These are phyloP conservation scores for Grosmannia penicillata DNA, from an alignment of 2,329 filamentous ascomycete species.

Conservation along the genomic window DNA sequence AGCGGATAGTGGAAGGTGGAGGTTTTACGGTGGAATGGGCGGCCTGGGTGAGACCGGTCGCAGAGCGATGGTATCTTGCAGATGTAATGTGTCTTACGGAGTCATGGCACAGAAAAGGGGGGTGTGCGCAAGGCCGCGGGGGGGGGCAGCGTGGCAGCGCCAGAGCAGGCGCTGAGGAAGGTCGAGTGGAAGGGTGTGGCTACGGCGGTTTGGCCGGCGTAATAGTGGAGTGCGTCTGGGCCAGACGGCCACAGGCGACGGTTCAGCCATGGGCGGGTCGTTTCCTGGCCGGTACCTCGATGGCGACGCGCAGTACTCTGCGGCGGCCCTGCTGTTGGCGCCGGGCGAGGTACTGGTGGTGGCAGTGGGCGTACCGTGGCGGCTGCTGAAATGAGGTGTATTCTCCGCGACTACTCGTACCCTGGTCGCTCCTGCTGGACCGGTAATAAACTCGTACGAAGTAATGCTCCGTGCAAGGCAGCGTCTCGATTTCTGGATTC, in stretches of 20 bases:
- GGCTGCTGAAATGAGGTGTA: constrained; percentile 1
- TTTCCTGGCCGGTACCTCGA: not conserved
- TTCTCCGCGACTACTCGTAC: not conserved
- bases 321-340: too few species aligned
- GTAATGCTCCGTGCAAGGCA: too few species aligned
- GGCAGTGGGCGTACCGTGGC: not conserved
- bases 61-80: too few species aligned
- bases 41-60: not conserved
- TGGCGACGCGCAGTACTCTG: not conserved
- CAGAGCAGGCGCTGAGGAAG: too few species aligned
- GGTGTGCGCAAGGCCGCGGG: constrained; percentile 1
- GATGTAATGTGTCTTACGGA: too few species aligned
- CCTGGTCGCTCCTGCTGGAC: not conserved
- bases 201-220: constrained; percentile 42
- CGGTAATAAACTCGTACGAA: too few species aligned
- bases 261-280: constrained; percentile 9
- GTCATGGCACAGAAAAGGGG: not conserved
- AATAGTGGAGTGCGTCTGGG: constrained; percentile 31
- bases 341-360: not conserved
- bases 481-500: constrained; percentile 7
- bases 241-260: constrained; percentile 8
- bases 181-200: constrained; percentile 20
- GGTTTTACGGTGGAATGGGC: too few species aligned
- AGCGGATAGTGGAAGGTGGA: not conserved
- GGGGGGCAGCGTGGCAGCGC: too few species aligned